Evolutionary conservation across 768 basidiomycete genomes (phyloP), one percentile per base, ranked within the genome.

Genomic region (Suillus alpinus): DNA sequence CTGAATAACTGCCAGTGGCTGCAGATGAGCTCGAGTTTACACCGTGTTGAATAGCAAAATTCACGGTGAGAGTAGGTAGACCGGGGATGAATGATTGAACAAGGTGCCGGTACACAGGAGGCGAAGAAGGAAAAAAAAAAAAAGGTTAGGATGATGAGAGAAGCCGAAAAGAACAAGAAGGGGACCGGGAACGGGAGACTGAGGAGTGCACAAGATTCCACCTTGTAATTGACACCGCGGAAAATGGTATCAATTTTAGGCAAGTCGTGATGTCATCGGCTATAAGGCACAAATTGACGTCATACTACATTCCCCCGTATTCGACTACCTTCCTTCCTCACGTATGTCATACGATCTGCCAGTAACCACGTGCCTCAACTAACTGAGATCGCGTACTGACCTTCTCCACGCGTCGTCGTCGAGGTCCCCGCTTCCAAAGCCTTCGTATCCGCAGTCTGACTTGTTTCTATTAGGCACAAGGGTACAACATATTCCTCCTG

Each of bases 351-450:
- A n/a, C n/a, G n/a, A n/a, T n/a, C n/a, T n/a, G n/a, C n/a, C n/a
- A n/a, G n/a, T n/a, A n/a, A n/a, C n/a, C n/a, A n/a, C n/a, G n/a
- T n/a, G n/a, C n/a, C n/a, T n/a, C n/a, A n/a, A n/a, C n/a, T n/a
- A n/a, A n/a, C n/a, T n/a, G n/a, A n/a, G n/a, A n/a, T n/a, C n/a
- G n/a, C n/a, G n/a, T n/a, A n/a, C n/a, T n/a, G n/a, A n/a, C n/a
- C 60, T 82, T 81, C 67, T 86, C 78, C 51, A 90, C 6, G 94
- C 95, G 71, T 99, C 97, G 66, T 86, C 84, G 71, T 95, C 89
- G 69, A 97, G 79, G 73, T 94, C 87, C 1, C 95, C 95, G 67
- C 26, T 26, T n/a, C n/a, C n/a, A n/a, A n/a, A n/a, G n/a, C n/a
- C n/a, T n/a, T n/a, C n/a, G n/a, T n/a, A 26, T 26, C 26, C 26